Conservation (phyloP, 202 grass and related monocot genomes). For the Dendrocalamus latiflorus region DNA sequence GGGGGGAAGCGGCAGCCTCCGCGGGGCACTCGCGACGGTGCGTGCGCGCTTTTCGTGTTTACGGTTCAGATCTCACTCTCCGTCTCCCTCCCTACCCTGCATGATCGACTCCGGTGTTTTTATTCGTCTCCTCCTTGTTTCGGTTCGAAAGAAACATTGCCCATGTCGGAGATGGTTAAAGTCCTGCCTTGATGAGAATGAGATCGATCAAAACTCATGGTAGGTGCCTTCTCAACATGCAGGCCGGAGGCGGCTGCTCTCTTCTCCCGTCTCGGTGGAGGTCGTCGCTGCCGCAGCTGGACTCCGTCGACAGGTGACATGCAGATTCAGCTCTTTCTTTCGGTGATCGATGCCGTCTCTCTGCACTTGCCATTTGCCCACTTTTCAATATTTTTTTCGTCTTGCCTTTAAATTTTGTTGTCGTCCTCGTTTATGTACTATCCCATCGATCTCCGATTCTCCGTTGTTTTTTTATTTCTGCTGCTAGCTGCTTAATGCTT, state of each 20-base stretch:
- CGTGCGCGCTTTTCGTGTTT: conserved; percentile 25
- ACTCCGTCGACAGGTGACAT: conserved; percentile 32
- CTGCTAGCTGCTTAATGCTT: background rate
- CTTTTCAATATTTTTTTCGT: background rate
- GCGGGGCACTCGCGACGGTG: conserved; percentile 11
- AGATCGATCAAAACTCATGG: background rate
- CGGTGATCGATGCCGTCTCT: background rate
- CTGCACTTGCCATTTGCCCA: background rate
- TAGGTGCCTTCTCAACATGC: background rate
- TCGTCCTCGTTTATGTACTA: background rate
- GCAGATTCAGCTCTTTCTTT: background rate
- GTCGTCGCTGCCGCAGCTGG: conserved; percentile 63
- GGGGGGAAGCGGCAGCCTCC: background rate
- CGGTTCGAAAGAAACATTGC: background rate
- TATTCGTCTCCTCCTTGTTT: background rate
- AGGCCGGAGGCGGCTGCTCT: conserved; percentile 17
- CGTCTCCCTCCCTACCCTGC: background rate
- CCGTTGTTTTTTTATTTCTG: background rate
- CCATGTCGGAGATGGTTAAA: background rate
- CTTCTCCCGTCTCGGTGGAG: conserved; percentile 25
- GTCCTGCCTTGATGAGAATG: background rate
- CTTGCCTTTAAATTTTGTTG: background rate
- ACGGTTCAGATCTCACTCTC: background rate
- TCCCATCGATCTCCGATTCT: background rate
- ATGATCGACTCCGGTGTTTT: background rate